These are phyloP conservation scores for Aspergillus tamarii DNA, from an alignment of 2,329 filamentous ascomycete genomes.

Conservation along the genomic window DNA sequence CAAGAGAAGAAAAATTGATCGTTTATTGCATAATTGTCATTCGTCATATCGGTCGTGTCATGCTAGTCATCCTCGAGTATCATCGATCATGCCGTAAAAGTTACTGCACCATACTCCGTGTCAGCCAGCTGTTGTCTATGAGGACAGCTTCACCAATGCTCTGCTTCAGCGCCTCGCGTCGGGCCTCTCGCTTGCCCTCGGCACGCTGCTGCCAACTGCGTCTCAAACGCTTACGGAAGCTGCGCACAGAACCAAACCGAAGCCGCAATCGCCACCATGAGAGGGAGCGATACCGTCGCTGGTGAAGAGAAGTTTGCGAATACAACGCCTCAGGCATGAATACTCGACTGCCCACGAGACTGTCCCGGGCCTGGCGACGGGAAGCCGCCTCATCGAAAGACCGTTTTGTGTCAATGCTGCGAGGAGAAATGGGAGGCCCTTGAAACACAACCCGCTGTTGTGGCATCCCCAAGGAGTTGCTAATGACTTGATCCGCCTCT, in stretches of 20 bases:
- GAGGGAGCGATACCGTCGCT: constrained; percentile 34
- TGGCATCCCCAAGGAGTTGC: constrained; percentile 61
- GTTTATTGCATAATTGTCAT: constrained; percentile 1
- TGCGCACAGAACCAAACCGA: constrained; percentile 55
- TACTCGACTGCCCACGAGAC: constrained; percentile 33
- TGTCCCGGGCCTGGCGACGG: constrained; percentile 33
- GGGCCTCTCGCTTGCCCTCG: constrained; percentile 54
- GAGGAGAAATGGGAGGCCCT: constrained; percentile 40
- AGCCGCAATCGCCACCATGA: constrained; percentile 52
- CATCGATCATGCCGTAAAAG: background rate
- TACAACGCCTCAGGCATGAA: constrained; percentile 31
- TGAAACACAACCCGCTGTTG: constrained; percentile 49
- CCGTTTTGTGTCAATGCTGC: constrained; percentile 35
- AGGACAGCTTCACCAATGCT: constrained; percentile 48
- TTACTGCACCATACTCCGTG: constrained; percentile 13
- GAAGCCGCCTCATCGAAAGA: constrained; percentile 27
- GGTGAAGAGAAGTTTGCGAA: constrained; percentile 36
- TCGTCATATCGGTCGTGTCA: constrained; percentile 15
- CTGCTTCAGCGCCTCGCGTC: constrained; percentile 56
- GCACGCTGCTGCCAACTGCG: constrained; percentile 47
- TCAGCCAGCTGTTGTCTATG: constrained; percentile 24
- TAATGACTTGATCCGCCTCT: constrained; percentile 49
- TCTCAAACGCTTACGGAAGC: constrained; percentile 52
- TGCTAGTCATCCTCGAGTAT: background rate
- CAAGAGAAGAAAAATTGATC: constrained; percentile 14